Percentiles rank a stretch among this genome's conserved stretches.
Evolutionary conservation across 805 yeast species (phyloP).

Genomic region (Metschnikowia reukaufii): DNA sequence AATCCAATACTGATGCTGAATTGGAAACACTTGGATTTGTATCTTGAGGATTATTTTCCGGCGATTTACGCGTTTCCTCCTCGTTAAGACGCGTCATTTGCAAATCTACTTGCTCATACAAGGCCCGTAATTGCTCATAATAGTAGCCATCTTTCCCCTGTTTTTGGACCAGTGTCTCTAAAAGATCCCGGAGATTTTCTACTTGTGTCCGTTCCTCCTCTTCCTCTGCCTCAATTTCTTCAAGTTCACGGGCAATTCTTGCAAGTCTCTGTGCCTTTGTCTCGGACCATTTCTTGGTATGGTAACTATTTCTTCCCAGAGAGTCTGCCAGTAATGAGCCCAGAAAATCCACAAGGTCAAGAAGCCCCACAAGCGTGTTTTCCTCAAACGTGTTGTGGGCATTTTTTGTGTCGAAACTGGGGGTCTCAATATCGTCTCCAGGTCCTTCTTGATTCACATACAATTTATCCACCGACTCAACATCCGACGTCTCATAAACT

Average conservation of each 20-base stretch:
- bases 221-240: slow-evolving; percentile 29
- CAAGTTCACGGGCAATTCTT: slow-evolving; percentile 39
- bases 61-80: background rate
- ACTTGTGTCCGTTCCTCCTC: slow-evolving; percentile 6
- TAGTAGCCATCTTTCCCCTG: slow-evolving; percentile 6
- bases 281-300: slow-evolving; percentile 26
- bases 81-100: slow-evolving; percentile 3
- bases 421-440: slow-evolving; percentile 18
- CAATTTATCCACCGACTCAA: slow-evolving; percentile 31
- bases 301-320: slow-evolving; percentile 4
- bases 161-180: slow-evolving; percentile 7
- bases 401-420: slow-evolving; percentile 10
- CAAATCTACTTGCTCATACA: slow-evolving; percentile 3
- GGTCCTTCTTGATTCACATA: slow-evolving; percentile 2
- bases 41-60: no score
- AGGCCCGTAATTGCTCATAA: slow-evolving; percentile 1
- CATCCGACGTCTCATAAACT: slow-evolving; percentile 49
- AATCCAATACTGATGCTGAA: slow-evolving; percentile 21
- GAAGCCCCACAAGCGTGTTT: slow-evolving; percentile 21
- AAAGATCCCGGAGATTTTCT: background rate
- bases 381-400: slow-evolving; percentile 28
- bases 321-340: slow-evolving; percentile 25
- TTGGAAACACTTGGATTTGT: no score
- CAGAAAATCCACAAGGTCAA: slow-evolving; percentile 36
- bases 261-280: slow-evolving; percentile 38